Evolutionary conservation across 495 filamentous ascomycete species (phyloP), one percentile per base, ranked within the genome.

Genomic region (Lasiosphaeris hirsuta): DNA sequence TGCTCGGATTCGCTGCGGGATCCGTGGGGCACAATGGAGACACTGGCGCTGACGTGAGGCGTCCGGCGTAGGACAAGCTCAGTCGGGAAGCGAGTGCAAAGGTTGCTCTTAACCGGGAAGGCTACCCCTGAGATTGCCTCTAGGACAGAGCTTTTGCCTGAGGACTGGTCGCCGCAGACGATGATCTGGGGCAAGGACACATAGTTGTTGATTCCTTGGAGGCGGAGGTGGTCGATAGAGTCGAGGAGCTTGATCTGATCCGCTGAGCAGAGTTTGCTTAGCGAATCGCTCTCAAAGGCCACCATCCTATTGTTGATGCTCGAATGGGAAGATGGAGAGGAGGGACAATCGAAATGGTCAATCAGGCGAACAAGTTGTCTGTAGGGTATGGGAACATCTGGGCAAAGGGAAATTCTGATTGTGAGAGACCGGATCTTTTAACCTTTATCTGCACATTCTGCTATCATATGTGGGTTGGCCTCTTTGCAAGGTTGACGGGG

Each of bases 81-180:
- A 0, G 85, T 89, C 0, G 85, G 80, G 49, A 87, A 88, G 0
- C 84, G 75, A 0, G 86, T 89, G 65, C 86, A 89, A 1, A 86
- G 59, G 45, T 76, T 82, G 56, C 79, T 79, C 23, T 85, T 82
- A 13, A 75, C 62, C 0, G 86, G 85, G 56, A 90, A 90, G 0
- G 81, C 75, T 7, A 90, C 80, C n/a, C 84, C 80, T 0, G 86
- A 87, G 38, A 92, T 82, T 0, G 84, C 86, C 69, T 90, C 82
- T 0, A 90, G 74, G 0, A 90, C 86, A 0, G 86, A 90, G 62
- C 86, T 88, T 56, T 90, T 90, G 2, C 88, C 86, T 1, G 81
- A 81, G 0, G 84, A 86, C 58, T 89, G 86, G 59, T 87, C 80
- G 0, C 87, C 87, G 64, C 82, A 88, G 13, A 90, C 85, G 8